A percentile compares a stretch with the other conserved stretches of the same genome.
phyloP scores from a whole-genome alignment of 225 moss, liverwort and hornwort species.

The Rhytidiadelphus loreus region DNA sequence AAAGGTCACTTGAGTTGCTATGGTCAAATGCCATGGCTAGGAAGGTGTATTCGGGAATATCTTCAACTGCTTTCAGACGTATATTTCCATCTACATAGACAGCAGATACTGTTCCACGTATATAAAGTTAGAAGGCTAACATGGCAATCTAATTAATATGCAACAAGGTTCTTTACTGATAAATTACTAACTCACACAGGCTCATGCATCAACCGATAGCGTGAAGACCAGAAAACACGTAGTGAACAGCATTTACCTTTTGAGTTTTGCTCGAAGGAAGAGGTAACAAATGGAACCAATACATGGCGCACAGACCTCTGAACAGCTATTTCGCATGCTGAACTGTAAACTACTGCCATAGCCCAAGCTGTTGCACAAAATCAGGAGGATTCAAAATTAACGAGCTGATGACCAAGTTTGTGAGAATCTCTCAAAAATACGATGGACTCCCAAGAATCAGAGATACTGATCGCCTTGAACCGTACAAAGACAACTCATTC shows the following conservation, averaged over 20 bases:
- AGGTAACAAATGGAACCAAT: conserved; percentile 25
- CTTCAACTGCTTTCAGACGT: conserved; percentile 26
- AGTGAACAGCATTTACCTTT: conserved; percentile 8
- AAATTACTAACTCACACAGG: background rate
- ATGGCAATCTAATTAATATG: background rate
- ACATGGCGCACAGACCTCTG: conserved; percentile 11
- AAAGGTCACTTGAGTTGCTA: conserved; percentile 52
- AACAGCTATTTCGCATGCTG: conserved; percentile 43
- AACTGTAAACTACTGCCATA: conserved; percentile 76
- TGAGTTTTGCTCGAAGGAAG: conserved; percentile 16
- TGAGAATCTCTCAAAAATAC: background rate
- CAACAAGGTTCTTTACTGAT: background rate
- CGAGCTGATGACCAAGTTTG: background rate
- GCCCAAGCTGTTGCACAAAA: conserved; percentile 65
- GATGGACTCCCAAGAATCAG: background rate
- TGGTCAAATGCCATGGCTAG: conserved; percentile 33
- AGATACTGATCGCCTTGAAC: background rate
- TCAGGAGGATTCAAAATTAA: background rate
- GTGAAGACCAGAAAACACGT: background rate
- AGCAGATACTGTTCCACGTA: conserved; percentile 47
- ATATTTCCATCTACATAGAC: conserved; percentile 35
- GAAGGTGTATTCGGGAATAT: conserved; percentile 24
- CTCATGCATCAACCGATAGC: background rate
- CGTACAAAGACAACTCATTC: background rate
- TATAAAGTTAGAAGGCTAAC: background rate